Evolutionary conservation across 257 asterid genomes (phyloP).

Genomic region (Catharanthus roseus): DNA sequence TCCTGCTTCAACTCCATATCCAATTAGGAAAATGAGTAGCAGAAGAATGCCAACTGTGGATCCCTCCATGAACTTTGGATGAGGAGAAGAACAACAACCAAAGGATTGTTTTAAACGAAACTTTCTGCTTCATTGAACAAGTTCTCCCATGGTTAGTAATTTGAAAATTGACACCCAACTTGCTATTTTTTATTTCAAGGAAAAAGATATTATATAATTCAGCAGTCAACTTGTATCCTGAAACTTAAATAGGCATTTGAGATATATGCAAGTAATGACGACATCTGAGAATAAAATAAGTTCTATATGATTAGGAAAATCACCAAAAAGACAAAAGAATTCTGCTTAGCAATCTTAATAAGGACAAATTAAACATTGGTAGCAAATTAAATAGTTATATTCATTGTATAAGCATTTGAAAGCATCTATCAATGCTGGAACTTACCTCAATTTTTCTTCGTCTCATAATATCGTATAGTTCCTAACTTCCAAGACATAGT

Average conservation of each 20-base stretch:
- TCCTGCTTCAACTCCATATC: slow-evolving; percentile 7
- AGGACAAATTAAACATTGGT: neutral
- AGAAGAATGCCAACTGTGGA: slow-evolving; percentile 4
- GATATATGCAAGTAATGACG: neutral
- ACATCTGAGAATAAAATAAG: neutral
- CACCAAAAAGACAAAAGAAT: neutral
- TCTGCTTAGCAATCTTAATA: neutral
- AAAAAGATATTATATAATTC: neutral
- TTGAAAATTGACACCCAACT: neutral
- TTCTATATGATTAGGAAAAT: neutral
- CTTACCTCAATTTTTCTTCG: neutral
- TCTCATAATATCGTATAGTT: neutral
- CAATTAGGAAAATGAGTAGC: slow-evolving; percentile 6
- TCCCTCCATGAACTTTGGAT: slow-evolving; percentile 15
- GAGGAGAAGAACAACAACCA: neutral
- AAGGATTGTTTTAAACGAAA: neutral
- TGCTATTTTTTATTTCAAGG: neutral
- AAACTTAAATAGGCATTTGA: too few species aligned
- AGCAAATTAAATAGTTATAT: neutral
- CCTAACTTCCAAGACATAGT: neutral
- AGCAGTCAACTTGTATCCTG: neutral
- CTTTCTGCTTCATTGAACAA: neutral
- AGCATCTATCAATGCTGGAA: neutral
- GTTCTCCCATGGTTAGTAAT: neutral
- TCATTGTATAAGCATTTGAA: neutral